phyloP scores from a whole-genome alignment of 371 early-diverging fungal species.

The Fennellomyces sp. region DNA sequence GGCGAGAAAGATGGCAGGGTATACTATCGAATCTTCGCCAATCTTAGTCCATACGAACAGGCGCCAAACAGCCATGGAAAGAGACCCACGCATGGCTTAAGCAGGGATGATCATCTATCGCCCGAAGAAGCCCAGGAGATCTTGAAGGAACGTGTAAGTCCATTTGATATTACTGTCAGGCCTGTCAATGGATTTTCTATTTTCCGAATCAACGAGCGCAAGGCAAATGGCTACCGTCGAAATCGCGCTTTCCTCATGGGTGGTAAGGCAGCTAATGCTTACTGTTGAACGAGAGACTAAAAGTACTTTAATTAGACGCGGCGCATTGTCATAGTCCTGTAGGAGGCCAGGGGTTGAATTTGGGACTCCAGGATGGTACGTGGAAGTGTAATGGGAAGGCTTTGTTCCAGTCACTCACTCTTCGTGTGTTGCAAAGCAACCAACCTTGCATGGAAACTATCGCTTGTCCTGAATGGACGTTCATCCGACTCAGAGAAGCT shows the following conservation, averaged over 20 bases:
- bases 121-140: slow-evolving; percentile 3
- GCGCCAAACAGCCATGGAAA: neutral
- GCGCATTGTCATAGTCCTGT: slow-evolving; percentile 47
- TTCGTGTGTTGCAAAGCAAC: no score
- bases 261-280: slow-evolving; percentile 17
- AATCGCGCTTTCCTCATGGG: slow-evolving; percentile 37
- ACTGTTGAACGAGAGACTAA: neutral
- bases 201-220: slow-evolving; percentile 43
- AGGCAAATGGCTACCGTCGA: slow-evolving; percentile 35
- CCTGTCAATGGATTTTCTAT: slow-evolving; percentile 22
- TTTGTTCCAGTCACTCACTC: slow-evolving; percentile 23
- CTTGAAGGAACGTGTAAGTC: neutral
- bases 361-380: slow-evolving; percentile 45
- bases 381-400: neutral
- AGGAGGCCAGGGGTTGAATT: slow-evolving; percentile 43
- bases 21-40: slow-evolving; percentile 1
- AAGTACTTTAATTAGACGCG: slow-evolving; percentile 26
- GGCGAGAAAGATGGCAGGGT: slow-evolving; percentile 3
- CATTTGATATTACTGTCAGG: slow-evolving; percentile 2
- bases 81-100: neutral
- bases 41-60: slow-evolving; percentile 6
- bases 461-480: slow-evolving; percentile 27
- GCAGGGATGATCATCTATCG: neutral
- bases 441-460: slow-evolving; percentile 51
- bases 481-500: slow-evolving; percentile 30